Conservation (phyloP, 2,329 filamentous ascomycete genomes). For the Furcasterigmium furcatum region DNA sequence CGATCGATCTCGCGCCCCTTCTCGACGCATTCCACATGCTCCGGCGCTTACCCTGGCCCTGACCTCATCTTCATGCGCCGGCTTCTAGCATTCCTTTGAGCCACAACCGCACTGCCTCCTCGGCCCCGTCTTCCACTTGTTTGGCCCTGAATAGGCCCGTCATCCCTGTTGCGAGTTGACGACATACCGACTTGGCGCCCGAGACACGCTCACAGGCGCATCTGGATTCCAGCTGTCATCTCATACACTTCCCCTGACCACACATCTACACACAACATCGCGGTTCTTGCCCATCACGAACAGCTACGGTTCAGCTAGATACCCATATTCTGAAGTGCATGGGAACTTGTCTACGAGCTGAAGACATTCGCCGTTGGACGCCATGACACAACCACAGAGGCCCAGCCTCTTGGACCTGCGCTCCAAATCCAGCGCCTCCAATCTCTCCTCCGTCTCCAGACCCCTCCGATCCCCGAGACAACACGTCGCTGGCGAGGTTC, state of each 20-base stretch:
- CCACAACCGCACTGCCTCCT: neutral
- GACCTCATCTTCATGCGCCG: conserved; percentile 1
- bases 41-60: neutral
- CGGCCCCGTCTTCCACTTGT: neutral
- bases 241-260: neutral
- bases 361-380: conserved; percentile 12
- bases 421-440: conserved; percentile 51
- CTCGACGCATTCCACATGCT: neutral
- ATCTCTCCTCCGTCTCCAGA: conserved; percentile 39
- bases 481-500: conserved; percentile 75
- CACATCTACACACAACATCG: neutral
- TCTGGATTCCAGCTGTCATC: neutral
- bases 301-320: no score
- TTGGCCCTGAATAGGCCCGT: neutral
- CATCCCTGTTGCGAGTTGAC: neutral
- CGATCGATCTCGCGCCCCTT: neutral
- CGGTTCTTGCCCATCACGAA: neutral
- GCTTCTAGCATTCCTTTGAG: neutral
- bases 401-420: conserved; percentile 59
- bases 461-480: conserved; percentile 70
- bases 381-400: conserved; percentile 49
- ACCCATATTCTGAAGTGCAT: no score
- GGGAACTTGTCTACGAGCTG: no score
- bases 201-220: neutral
- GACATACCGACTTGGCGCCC: neutral